Evolutionary conservation across 305 asterid species (phyloP), one percentile per base, ranked within the genome.

Genomic region (Fraxinus velutina): DNA sequence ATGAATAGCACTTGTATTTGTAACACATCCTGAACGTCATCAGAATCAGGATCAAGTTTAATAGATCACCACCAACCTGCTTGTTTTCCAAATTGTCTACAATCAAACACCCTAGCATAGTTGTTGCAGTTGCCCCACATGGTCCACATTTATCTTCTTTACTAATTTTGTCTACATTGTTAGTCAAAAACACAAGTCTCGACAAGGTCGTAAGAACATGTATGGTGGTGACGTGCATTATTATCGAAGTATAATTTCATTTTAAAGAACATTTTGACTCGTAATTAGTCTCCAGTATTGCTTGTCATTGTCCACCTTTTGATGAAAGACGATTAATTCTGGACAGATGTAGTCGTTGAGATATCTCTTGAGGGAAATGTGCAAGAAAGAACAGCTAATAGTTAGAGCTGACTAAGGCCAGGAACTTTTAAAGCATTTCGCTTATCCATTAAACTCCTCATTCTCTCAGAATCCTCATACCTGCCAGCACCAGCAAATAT

Each of bases 401-500:
- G 4, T 80, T 74, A 89, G 77, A 83, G 73, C 78, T 81, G 78
- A 79, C 94, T 84, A 81, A 89, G 27, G 76, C 96, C 98, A 3
- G 92, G 89, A 80, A 89, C 81, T 83, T 88, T 93, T 2, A 71
- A 70, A 64, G 94, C 94, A 77, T 88, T 87, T 73, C 79, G 82
- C 75, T 82, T 84, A 82, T 90, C 90, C 97, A 93, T 90, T 24
- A 71, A 78, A 82, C 80, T 85, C 88, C 97, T 91, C 81, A 90
- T 87, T 73, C 81, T 87, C 89, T 92, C 94, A 27, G 98, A 94
- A 86, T 93, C 97, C n/a, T 44, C 83, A 84, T 84, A 90, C 84
- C 97, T 92, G 62, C 94, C 97, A 71, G 85, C 89, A 79, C 86
- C 87, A 36, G 88, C 91, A 36, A 92, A 89, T 17, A 94, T 92